Evolutionary conservation across 129 eudicot genomes (phyloP).

Genomic region (Deinandra increscens): DNA sequence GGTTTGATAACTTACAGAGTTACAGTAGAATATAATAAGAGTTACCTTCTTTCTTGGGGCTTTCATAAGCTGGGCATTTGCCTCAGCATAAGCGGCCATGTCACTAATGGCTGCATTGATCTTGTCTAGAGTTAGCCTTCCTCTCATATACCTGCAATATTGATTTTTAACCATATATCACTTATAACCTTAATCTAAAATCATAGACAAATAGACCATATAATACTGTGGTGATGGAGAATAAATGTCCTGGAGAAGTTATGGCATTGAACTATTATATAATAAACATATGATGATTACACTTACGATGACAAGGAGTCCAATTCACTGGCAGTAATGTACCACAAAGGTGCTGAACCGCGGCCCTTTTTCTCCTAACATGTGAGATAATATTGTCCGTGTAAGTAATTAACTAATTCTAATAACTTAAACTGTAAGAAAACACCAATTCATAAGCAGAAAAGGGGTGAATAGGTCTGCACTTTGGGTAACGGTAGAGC

Average conservation of each 20-base stretch:
- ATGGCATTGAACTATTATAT: background rate
- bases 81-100: slow-evolving; percentile 91
- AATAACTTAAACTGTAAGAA: slow-evolving; percentile 12
- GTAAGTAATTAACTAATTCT: slow-evolving; percentile 15
- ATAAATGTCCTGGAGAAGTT: background rate
- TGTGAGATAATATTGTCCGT: slow-evolving; percentile 10
- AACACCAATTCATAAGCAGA: background rate
- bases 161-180: background rate
- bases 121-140: slow-evolving; percentile 87
- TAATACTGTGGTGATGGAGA: background rate
- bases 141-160: slow-evolving; percentile 82
- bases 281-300: slow-evolving; percentile 7
- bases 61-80: slow-evolving; percentile 62
- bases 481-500: slow-evolving; percentile 63
- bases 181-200: slow-evolving; percentile 20
- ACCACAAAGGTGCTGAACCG: slow-evolving; percentile 82
- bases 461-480: slow-evolving; percentile 23
- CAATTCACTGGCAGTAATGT: slow-evolving; percentile 70
- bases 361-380: slow-evolving; percentile 82
- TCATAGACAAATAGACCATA: background rate
- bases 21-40: slow-evolving; percentile 8
- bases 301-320: slow-evolving; percentile 84
- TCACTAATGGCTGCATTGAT: slow-evolving; percentile 82
- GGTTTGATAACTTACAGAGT: background rate
- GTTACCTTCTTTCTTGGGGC: slow-evolving; percentile 85